Conservation (phyloP, 768 basidiomycete genomes). For the Pulveroboletus sp. region DNA sequence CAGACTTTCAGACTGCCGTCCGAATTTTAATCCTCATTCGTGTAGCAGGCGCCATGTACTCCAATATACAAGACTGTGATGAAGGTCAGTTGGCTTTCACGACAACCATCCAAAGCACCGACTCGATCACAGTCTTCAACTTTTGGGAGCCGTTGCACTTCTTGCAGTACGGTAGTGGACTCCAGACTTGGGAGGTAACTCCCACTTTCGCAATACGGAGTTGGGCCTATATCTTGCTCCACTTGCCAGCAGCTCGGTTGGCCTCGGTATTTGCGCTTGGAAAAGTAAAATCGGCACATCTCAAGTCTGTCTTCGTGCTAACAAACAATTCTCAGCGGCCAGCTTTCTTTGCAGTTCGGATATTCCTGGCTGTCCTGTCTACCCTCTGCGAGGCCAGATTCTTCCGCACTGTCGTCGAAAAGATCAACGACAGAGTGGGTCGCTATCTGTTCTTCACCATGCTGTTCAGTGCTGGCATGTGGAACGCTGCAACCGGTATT, state of each 20-base stretch:
- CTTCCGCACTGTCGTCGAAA: slow-evolving; percentile 76
- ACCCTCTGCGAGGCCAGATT: slow-evolving; percentile 78
- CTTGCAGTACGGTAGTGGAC: slow-evolving; percentile 78
- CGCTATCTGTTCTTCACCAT: slow-evolving; percentile 92
- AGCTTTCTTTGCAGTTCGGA: slow-evolving; percentile 86
- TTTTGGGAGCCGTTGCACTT: slow-evolving; percentile 99
- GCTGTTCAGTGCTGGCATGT: slow-evolving; percentile 89
- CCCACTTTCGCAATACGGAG: slow-evolving; percentile 90
- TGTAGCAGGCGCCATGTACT: slow-evolving; percentile 88
- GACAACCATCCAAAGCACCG: neutral
- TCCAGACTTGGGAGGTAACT: slow-evolving; percentile 98
- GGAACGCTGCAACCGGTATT: slow-evolving; percentile 82
- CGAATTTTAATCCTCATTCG: slow-evolving; percentile 81
- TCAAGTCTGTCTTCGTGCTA: slow-evolving; percentile 3
- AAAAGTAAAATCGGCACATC: slow-evolving; percentile 54
- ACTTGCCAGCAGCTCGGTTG: slow-evolving; percentile 64
- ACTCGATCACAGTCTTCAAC: slow-evolving; percentile 76
- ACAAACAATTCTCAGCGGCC: slow-evolving; percentile 55
- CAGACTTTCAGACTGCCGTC: slow-evolving; percentile 80
- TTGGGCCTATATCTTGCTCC: slow-evolving; percentile 89
- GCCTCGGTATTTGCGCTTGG: slow-evolving; percentile 56
- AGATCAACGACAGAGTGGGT: slow-evolving; percentile 85
- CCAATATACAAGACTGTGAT: slow-evolving; percentile 93
- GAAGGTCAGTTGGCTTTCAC: slow-evolving; percentile 60
- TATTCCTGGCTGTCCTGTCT: slow-evolving; percentile 70